Evolutionary conservation across 331 rosid genomes (phyloP).

Genomic region (Erythrophleum ivorense): DNA sequence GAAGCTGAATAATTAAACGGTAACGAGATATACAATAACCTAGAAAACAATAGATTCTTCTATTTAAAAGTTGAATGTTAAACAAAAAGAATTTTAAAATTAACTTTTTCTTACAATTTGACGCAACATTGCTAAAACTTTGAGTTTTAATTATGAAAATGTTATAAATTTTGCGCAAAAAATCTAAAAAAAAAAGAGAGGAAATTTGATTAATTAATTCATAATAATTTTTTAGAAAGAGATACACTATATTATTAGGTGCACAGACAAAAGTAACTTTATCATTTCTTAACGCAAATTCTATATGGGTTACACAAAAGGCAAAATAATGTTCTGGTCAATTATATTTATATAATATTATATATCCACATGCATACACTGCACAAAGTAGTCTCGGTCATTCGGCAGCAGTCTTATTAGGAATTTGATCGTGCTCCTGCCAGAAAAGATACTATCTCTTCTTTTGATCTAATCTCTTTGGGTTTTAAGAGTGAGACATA

Average conservation of each 20-base stretch:
- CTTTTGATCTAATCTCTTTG: not conserved
- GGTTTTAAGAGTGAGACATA: too few relatives aligned
- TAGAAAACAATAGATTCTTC: too few relatives aligned
- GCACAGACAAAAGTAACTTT: not conserved
- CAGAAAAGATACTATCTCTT: not conserved
- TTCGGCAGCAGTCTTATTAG: not conserved
- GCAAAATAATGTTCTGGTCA: not conserved
- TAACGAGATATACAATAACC: not conserved
- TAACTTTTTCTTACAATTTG: not conserved
- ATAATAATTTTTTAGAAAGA: not conserved
- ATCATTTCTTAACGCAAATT: not conserved
- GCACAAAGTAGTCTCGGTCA: not conserved
- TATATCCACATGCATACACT: not conserved
- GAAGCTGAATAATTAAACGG: not conserved
- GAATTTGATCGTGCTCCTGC: not conserved
- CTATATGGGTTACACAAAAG: too few relatives aligned
- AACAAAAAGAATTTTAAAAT: too few relatives aligned
- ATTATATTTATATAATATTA: not conserved
- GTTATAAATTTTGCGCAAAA: not conserved
- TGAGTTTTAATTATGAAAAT: not conserved
- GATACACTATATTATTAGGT: not conserved
- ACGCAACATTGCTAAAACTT: not conserved
- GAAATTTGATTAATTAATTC: not conserved
- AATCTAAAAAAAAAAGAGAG: not conserved
- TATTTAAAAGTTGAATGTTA: not conserved